phyloP scores from a whole-genome alignment of 768 basidiomycete species.

The Boletus rex-veris region DNA sequence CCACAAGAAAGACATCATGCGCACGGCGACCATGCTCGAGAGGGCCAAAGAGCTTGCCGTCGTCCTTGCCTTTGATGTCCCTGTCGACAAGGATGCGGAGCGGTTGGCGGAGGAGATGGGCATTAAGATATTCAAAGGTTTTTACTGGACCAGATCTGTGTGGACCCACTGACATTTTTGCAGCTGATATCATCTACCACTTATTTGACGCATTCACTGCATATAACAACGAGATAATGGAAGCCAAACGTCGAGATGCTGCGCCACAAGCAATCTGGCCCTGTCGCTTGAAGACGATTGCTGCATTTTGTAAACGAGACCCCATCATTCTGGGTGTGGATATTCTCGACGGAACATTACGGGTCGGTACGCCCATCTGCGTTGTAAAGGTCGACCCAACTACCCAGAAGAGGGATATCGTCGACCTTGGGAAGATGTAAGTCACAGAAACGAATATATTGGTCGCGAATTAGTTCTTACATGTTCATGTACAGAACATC shows the following conservation, averaged over 20 bases:
- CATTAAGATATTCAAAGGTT: conserved; percentile 91
- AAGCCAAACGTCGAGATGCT: conserved; percentile 89
- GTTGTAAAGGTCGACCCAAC: conserved; percentile 89
- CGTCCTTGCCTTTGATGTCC: conserved; percentile 95
- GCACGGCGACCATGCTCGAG: conserved; percentile 90
- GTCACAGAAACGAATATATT: conserved; percentile 23
- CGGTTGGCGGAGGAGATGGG: conserved; percentile 91
- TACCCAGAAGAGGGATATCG: conserved; percentile 87
- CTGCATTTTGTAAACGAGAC: conserved; percentile 95
- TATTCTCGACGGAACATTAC: conserved; percentile 87
- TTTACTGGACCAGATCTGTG: neutral
- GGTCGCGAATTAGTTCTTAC: conserved; percentile 2
- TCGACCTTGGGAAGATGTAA: conserved; percentile 92
- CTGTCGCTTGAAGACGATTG: conserved; percentile 86
- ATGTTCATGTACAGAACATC: conserved; percentile 61
- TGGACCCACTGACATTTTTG: neutral
- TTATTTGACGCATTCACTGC: conserved; percentile 94
- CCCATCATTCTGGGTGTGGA: conserved; percentile 97
- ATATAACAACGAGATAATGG: conserved; percentile 87
- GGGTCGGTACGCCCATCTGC: conserved; percentile 91
- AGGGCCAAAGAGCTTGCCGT: conserved; percentile 93
- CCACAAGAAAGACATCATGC: conserved; percentile 93
- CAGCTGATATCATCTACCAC: conserved; percentile 99
- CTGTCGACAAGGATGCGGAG: conserved; percentile 91
- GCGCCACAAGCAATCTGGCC: conserved; percentile 97